Evolutionary conservation across 116 monocot species (phyloP).

Genomic region (Dioscorea cayenensis): DNA sequence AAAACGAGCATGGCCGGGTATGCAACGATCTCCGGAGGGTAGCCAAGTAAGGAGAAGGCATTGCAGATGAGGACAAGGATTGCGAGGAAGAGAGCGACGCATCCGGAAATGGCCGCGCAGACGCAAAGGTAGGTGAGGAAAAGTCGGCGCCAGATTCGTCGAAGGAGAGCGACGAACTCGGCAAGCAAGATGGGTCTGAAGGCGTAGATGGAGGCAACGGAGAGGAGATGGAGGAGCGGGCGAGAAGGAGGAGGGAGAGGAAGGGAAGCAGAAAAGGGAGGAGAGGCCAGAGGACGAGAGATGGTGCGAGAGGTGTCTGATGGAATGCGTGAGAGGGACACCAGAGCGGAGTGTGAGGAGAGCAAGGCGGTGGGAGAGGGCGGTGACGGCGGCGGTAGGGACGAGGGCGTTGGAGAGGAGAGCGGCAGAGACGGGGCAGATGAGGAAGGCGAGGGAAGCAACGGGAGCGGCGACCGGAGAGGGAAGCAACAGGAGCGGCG

Average conservation of each 20-base stretch:
- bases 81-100: constrained; percentile 46
- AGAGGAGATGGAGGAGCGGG: constrained; percentile 45
- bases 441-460: constrained; percentile 47
- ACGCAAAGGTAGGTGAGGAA: constrained; percentile 34
- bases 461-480: too few relatives aligned
- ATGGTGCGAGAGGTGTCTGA: constrained; percentile 49
- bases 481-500: too few relatives aligned
- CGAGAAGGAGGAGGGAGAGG: constrained; percentile 51
- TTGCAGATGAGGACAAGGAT: constrained; percentile 46
- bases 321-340: constrained; percentile 32
- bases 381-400: constrained; percentile 13
- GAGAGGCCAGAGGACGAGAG: constrained; percentile 57
- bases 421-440: constrained; percentile 76
- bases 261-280: constrained; percentile 39
- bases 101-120: constrained; percentile 25
- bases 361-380: constrained; percentile 42
- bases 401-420: constrained; percentile 53
- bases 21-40: constrained; percentile 57
- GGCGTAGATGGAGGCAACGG: constrained; percentile 56
- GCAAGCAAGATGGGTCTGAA: constrained; percentile 13
- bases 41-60: constrained; percentile 34
- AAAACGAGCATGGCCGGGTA: constrained; percentile 56
- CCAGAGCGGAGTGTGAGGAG: constrained; percentile 20
- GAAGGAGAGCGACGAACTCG: constrained; percentile 25
- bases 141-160: constrained; percentile 29